Percentiles rank a stretch among this genome's conserved stretches.
These are phyloP conservation scores for Cladosporium sphaerospermum DNA, from an alignment of 2,329 filamentous ascomycete species.

Conservation along the genomic window DNA sequence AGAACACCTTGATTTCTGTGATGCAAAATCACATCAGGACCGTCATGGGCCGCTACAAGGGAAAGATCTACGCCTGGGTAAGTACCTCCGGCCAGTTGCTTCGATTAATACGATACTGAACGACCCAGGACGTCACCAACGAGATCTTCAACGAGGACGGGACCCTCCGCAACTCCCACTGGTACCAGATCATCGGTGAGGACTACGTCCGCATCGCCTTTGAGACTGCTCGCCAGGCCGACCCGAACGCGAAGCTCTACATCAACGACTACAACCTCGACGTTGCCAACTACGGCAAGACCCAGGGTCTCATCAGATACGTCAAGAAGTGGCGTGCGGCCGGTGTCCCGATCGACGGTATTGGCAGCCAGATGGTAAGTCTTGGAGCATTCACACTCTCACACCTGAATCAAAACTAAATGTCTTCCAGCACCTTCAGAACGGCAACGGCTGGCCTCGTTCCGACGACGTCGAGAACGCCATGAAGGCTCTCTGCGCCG, in stretches of 20 bases:
- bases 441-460: slow-evolving; percentile 29
- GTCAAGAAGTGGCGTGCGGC: slow-evolving; percentile 59
- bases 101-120: neutral
- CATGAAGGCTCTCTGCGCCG: slow-evolving; percentile 47
- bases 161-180: slow-evolving; percentile 60
- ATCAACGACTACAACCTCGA: slow-evolving; percentile 68
- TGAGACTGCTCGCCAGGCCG: slow-evolving; percentile 58
- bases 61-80: slow-evolving; percentile 55
- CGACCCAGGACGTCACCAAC: slow-evolving; percentile 54
- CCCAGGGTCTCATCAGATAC: slow-evolving; percentile 47
- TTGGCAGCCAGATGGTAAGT: slow-evolving; percentile 46
- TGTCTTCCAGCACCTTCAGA: slow-evolving; percentile 42
- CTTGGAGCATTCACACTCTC: no score
- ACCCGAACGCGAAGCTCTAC: slow-evolving; percentile 63
- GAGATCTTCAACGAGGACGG: slow-evolving; percentile 55
- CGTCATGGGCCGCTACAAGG: slow-evolving; percentile 54
- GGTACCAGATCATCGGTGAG: slow-evolving; percentile 63
- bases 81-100: slow-evolving; percentile 11
- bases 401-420: neutral
- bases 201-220: slow-evolving; percentile 66
- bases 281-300: slow-evolving; percentile 53
- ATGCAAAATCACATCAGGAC: slow-evolving; percentile 56
- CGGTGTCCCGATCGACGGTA: slow-evolving; percentile 60
- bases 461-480: slow-evolving; percentile 44
- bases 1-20: slow-evolving; percentile 46